Evolutionary conservation across 1,284 basidiomycete genomes (phyloP).

Genomic region (Spongispora temasekensis): DNA sequence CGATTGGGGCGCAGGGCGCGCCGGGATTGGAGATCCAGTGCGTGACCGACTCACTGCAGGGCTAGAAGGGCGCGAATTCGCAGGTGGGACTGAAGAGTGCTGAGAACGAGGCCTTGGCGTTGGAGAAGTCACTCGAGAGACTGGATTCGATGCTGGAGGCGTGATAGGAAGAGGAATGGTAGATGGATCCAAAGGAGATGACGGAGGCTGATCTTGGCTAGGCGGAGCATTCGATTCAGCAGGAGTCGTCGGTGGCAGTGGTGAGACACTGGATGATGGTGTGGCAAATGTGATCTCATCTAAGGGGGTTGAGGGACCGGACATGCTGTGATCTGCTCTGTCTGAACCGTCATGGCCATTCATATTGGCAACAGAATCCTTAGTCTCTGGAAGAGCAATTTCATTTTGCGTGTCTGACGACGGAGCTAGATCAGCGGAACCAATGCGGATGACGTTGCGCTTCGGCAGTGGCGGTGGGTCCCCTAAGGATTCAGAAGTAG

Average conservation of each 20-base stretch:
- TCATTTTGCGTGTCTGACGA: neutral
- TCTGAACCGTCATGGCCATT: constrained; percentile 10
- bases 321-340: constrained; percentile 3
- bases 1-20: constrained; percentile 19
- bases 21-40: constrained; percentile 22
- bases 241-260: neutral
- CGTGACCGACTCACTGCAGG: constrained; percentile 27
- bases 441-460: constrained; percentile 14
- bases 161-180: constrained; percentile 26
- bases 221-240: constrained; percentile 4
- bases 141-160: constrained; percentile 18
- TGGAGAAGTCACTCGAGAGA: constrained; percentile 19
- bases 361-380: neutral
- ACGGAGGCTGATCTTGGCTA: constrained; percentile 8
- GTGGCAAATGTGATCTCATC: constrained; percentile 19
- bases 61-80: constrained; percentile 24
- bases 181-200: constrained; percentile 20
- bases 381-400: neutral
- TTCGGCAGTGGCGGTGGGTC: constrained; percentile 32
- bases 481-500: constrained; percentile 16
- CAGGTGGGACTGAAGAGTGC: constrained; percentile 24
- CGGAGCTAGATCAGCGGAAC: neutral
- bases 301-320: constrained; percentile 8
- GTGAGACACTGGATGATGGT: constrained; percentile 6
- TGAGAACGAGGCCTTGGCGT: constrained; percentile 26